These are phyloP conservation scores for Lipomyces chichibuensis DNA, from an alignment of 805 yeast species.

Conservation along the genomic window DNA sequence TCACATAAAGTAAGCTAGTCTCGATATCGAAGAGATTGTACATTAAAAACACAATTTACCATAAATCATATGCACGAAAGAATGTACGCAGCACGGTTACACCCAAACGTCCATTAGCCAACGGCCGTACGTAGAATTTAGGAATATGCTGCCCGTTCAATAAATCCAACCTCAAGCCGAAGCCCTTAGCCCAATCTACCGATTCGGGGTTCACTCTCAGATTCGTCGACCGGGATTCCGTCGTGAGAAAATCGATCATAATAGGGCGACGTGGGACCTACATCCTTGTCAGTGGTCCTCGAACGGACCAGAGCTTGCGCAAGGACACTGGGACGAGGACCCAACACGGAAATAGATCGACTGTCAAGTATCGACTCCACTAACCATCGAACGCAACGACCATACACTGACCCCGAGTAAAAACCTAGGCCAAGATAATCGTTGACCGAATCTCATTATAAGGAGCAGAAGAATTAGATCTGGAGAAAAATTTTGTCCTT, in stretches of 20 bases:
- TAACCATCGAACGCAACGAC: constrained; percentile 32
- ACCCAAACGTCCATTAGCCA: constrained; percentile 97
- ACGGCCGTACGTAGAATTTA: constrained; percentile 95
- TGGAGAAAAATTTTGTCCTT: neutral
- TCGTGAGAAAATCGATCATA: constrained; percentile 34
- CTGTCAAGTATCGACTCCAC: constrained; percentile 28
- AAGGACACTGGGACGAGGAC: constrained; percentile 1
- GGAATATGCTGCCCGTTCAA: constrained; percentile 96
- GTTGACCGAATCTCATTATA: constrained; percentile 24
- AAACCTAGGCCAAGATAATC: constrained; percentile 22
- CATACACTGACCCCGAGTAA: constrained; percentile 11
- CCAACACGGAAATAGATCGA: constrained; percentile 6
- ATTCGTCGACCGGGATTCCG: constrained; percentile 94
- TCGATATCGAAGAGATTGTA: neutral
- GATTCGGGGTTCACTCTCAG: constrained; percentile 58
- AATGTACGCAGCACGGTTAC: constrained; percentile 99
- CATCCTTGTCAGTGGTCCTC: neutral
- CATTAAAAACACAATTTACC: neutral
- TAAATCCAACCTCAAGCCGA: constrained; percentile 47
- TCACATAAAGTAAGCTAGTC: neutral
- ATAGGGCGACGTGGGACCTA: neutral
- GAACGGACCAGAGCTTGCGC: constrained; percentile 1
- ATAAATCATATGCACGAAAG: constrained; percentile 22
- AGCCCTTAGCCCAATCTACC: neutral
- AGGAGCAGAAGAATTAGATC: neutral